Evolutionary conservation across 2,329 filamentous ascomycete genomes (phyloP).

Genomic region (Xylariomycetidae sp.): DNA sequence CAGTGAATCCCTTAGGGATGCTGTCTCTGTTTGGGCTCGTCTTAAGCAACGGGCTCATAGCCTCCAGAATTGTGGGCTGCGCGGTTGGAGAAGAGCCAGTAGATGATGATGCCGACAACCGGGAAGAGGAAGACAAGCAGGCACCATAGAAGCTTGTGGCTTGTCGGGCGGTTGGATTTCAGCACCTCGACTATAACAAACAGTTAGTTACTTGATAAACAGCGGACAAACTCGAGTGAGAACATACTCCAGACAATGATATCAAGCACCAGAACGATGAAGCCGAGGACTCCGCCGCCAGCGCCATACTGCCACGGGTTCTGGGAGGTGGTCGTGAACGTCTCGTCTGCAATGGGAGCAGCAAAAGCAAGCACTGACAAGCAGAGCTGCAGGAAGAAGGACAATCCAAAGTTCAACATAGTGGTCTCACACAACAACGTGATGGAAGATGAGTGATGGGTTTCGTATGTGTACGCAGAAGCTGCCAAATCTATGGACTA

Average conservation of each 20-base stretch:
- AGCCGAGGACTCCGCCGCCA: conserved; percentile 55
- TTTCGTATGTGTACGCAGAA: background rate
- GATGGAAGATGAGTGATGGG: conserved; percentile 21
- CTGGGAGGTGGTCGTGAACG: conserved; percentile 29
- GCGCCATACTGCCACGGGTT: conserved; percentile 53
- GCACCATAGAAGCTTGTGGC: conserved; percentile 56
- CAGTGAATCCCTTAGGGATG: too few species aligned
- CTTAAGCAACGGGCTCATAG: conserved; percentile 45
- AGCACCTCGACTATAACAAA: conserved; percentile 51
- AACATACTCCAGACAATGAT: conserved; percentile 56
- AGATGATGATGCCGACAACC: conserved; percentile 54
- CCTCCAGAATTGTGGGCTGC: conserved; percentile 44
- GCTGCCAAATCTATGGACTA: too few species aligned
- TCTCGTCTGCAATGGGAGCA: conserved; percentile 35
- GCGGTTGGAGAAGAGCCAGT: conserved; percentile 60
- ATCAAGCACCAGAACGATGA: conserved; percentile 56
- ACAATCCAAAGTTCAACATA: too few species aligned
- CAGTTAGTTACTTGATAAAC: background rate
- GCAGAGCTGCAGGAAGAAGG: conserved; percentile 46
- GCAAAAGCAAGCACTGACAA: conserved; percentile 44
- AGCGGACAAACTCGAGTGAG: background rate
- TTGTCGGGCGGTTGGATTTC: conserved; percentile 53
- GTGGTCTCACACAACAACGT: too few species aligned
- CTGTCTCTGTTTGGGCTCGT: too few species aligned
- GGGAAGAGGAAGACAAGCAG: conserved; percentile 61